Evolutionary conservation across 345 rosid genomes (phyloP).

Genomic region (Eucalyptus melliodora): DNA sequence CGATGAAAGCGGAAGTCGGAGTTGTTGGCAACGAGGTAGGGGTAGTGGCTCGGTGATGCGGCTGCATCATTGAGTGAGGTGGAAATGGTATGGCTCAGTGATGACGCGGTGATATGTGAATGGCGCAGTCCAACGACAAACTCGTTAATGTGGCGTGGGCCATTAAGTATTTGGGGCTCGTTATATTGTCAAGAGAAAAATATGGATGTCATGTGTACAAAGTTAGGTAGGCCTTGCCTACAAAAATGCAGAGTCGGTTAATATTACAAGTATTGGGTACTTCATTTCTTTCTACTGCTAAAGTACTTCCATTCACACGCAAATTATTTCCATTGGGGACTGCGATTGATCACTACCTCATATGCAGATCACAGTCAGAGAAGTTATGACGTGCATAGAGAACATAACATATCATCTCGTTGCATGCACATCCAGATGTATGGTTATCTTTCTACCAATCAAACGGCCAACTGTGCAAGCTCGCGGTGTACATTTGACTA

Average conservation of each 20-base stretch:
- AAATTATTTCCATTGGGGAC: neutral
- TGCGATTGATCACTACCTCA: neutral
- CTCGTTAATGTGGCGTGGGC: too few relatives aligned
- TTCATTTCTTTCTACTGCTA: neutral
- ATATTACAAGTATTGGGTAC: neutral
- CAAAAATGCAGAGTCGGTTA: neutral
- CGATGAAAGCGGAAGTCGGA: too few relatives aligned
- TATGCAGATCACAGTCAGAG: neutral
- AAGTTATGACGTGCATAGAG: neutral
- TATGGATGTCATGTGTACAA: neutral
- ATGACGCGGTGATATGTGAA: too few relatives aligned
- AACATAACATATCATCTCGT: too few relatives aligned
- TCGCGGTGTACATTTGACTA: neutral
- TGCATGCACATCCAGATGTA: neutral
- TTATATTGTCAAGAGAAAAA: too few relatives aligned
- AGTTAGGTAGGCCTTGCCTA: neutral
- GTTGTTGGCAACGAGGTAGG: too few relatives aligned
- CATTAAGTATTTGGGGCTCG: too few relatives aligned
- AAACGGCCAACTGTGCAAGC: neutral
- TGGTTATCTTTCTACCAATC: neutral
- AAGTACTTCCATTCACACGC: neutral
- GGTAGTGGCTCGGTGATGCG: too few relatives aligned
- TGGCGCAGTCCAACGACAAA: too few relatives aligned
- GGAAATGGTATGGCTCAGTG: too few relatives aligned
- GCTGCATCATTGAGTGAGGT: too few relatives aligned